Evolutionary conservation across 257 asterid genomes (phyloP), one percentile per base, ranked within the genome.

Genomic region (Fraxinus excelsior): DNA sequence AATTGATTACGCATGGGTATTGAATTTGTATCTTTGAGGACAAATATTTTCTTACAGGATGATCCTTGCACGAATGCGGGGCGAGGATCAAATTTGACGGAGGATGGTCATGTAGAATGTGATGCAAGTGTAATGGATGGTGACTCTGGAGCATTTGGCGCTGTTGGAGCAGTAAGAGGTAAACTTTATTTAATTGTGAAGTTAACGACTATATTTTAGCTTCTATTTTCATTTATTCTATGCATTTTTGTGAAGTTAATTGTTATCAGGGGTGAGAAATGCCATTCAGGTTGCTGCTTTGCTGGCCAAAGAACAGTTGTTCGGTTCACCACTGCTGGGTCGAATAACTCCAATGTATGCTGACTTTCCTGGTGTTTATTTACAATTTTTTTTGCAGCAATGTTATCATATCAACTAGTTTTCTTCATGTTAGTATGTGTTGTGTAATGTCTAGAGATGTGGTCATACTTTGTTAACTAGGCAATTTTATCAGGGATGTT

Each of bases 91-190:
- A 93, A 91, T 82, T 86, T 95, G 88, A 93, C 97, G 1, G 99
- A 93, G 89, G 96, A 89, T 72, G 98, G 99, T 38, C 86, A 51
- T 51, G 97, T 95, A 71, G 99, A 95, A 83, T 95, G 97, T 84
- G 99, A 95, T 87, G 98, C 99, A 42, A 89, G 99, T 80, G 74
- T 95, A 67, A 91, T 95, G 96, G 97, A 91, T 86, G 99, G 99
- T 70, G 83, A 80, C 38, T 89, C 98, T n/a, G 96, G 96, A 87
- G 88, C 90, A 78, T 95, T 88, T 83, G 98, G 97, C 75, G 98
- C 99, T 71, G 99, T 90, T 65, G 99, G 99, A 77, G 97, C 98
- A 29, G 92, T 93, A 82, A 91, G 89, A 86, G 99, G 99, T 93
- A 89, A 44, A 26, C 53, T 23, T 70, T 49, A 25, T 65, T 74